Base-by-base conservation (phyloP, 768 basidiomycete genomes). In the Tricholoma furcatifolium region DNA sequence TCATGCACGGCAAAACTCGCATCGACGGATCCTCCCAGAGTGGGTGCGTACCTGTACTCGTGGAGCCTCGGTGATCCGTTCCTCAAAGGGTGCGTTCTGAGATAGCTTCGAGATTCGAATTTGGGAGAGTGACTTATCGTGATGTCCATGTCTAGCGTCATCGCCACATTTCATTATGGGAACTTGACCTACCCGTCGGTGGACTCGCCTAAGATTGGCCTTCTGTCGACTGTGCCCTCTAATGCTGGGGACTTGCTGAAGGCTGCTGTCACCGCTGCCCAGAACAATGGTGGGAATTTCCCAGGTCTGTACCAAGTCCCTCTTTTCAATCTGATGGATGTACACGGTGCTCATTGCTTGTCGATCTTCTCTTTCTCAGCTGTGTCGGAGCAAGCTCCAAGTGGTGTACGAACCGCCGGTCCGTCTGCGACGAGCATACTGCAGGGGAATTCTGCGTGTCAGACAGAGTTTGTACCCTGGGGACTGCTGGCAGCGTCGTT, bases 51-150 rank as follows among this genome's bases (percentile, higher is more conserved):
- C 58, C 64, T 85, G 43, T 89, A 87, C 59, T 84, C 82, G 60
- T 91, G 89, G 88, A 89, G 82, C 67, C 68, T 91, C 27, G 89
- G 89, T 2, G 80, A 78, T 57, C 88, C 89, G 1, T 91, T 91
- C 59, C 60, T 91, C 53, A 89, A 89, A 63, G 77, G 85, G 87
- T 89, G 55, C 41, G 81, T 69, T 20, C n/a, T 24, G 27, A 17
- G 14, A 40, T 41, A 38, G n/a, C 40, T 34, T n/a, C 30, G 45
- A 49, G 12, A 53, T 38, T 39, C 50, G 15, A 14, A 11, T 2
- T 46, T 15, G 14, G 1, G 30, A 45, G 20, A 20, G 20, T 18
- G 21, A 3, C 35, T 47, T 39, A 49, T 17, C n/a, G n/a, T 57
- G 17, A 20, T 45, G 20, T 20, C 32, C 32, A 50, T 49, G 15